Evolutionary conservation across 2,329 filamentous ascomycete genomes (phyloP).

Genomic region (Aspergillus sojae): DNA sequence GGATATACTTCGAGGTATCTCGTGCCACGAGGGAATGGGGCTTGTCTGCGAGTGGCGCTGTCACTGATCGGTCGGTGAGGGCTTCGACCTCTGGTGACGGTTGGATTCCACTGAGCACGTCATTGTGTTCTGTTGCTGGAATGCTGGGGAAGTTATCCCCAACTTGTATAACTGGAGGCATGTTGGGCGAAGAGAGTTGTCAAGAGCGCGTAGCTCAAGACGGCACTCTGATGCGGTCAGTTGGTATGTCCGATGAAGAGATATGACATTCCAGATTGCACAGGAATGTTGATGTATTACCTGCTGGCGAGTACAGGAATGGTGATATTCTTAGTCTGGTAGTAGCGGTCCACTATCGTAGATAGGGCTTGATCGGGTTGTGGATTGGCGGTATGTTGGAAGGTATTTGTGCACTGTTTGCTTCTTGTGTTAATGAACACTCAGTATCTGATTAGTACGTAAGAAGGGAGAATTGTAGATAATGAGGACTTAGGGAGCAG

Average conservation of each 20-base stretch:
- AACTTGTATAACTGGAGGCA: conserved; percentile 34
- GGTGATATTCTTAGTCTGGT: not conserved
- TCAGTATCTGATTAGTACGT: not conserved
- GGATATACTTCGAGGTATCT: conserved; percentile 25
- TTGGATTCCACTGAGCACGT: conserved; percentile 8
- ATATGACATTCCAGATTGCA: conserved; percentile 14
- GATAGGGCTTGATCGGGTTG: not conserved
- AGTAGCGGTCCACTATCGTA: conserved; percentile 1
- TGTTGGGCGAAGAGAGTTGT: conserved; percentile 28
- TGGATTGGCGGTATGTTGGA: conserved; percentile 9
- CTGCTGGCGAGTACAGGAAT: not conserved
- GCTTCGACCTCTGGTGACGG: conserved; percentile 1
- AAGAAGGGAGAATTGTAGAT: conserved; percentile 6
- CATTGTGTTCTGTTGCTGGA: conserved; percentile 18
- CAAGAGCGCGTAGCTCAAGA: conserved; percentile 42
- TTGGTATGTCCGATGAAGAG: not conserved
- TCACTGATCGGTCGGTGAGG: not conserved
- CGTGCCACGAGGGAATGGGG: conserved; percentile 33
- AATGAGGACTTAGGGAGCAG: conserved; percentile 16
- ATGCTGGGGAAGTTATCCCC: conserved; percentile 26
- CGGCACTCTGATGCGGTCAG: conserved; percentile 25
- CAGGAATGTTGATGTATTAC: not conserved
- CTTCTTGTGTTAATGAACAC: conserved; percentile 12
- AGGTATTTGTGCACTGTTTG: not conserved
- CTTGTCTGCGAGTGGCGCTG: conserved; percentile 25